Evolutionary conservation across 1,284 basidiomycete genomes (phyloP).

Genomic region (Apiotrichum gracile): DNA sequence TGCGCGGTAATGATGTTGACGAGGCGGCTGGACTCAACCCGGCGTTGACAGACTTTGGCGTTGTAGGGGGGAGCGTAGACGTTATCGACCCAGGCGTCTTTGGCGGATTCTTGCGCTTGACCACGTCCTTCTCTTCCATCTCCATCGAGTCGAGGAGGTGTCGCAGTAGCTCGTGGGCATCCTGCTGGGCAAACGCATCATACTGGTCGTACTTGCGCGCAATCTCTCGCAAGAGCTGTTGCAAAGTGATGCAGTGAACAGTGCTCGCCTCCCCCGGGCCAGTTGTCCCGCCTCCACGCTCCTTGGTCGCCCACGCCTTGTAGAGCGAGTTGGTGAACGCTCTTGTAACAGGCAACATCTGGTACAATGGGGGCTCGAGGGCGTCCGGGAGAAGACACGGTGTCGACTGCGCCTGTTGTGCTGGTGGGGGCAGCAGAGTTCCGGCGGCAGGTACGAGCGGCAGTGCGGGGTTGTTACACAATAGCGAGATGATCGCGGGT

Average conservation of each 20-base stretch:
- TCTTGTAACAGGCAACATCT: conserved; percentile 40
- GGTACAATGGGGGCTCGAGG: conserved; percentile 40
- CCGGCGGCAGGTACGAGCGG: conserved; percentile 16
- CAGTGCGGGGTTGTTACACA: conserved; percentile 24
- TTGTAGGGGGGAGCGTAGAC: too few relatives aligned
- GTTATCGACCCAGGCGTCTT: background rate
- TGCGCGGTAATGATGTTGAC: background rate
- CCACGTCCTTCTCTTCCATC: conserved; percentile 87
- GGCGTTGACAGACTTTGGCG: background rate
- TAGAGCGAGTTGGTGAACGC: conserved; percentile 38
- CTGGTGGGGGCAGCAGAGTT: conserved; percentile 25
- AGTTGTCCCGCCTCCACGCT: conserved; percentile 34
- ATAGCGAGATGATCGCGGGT: conserved; percentile 30
- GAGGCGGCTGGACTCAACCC: background rate
- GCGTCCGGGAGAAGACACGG: conserved; percentile 39
- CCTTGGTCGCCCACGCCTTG: conserved; percentile 44
- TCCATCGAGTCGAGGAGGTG: conserved; percentile 87
- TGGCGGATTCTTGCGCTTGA: conserved; percentile 40
- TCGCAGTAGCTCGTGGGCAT: conserved; percentile 85
- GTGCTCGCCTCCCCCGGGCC: conserved; percentile 27
- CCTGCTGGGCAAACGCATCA: conserved; percentile 73
- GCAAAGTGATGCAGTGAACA: conserved; percentile 30
- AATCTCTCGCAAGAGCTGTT: conserved; percentile 61
- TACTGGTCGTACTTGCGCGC: conserved; percentile 89
- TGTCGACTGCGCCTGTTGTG: conserved; percentile 24